Conservation (phyloP, 176 grass and related monocot species). For the Ensete ventricosum region DNA sequence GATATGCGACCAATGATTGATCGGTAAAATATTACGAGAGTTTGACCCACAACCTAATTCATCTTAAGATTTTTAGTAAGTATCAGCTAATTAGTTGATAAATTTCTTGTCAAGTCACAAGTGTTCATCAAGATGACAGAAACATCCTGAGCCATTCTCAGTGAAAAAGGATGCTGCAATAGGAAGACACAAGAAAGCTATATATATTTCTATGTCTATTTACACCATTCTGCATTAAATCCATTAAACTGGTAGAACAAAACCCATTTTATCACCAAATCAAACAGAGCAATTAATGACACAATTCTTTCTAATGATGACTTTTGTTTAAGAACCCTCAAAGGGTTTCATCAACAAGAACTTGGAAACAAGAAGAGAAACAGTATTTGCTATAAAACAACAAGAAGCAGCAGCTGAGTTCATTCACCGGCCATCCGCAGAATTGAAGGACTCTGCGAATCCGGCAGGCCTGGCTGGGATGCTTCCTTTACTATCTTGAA, state of each 20-base stretch:
- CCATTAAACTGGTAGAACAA: not conserved
- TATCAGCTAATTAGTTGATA: too few relatives aligned
- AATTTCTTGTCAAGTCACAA: too few relatives aligned
- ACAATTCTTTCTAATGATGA: not conserved
- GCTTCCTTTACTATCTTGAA: slow-evolving; percentile 87
- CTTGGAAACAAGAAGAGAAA: not conserved
- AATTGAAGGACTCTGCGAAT: slow-evolving; percentile 86
- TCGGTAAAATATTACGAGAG: too few relatives aligned
- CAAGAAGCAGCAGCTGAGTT: not conserved
- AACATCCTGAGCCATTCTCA: not conserved
- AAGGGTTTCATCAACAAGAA: not conserved
- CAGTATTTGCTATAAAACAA: not conserved
- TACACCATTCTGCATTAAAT: not conserved
- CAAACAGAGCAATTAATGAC: not conserved
- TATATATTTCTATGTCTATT: not conserved
- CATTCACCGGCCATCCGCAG: slow-evolving; percentile 75
- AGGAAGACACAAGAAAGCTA: not conserved
- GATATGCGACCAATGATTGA: too few relatives aligned
- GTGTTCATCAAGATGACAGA: not conserved
- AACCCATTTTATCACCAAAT: not conserved
- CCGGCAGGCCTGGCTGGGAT: slow-evolving; percentile 72
- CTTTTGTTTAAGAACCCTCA: not conserved
- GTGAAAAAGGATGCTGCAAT: not conserved
- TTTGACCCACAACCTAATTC: too few relatives aligned
- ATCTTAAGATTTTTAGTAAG: too few relatives aligned